Base-by-base conservation (phyloP, 2,329 filamentous ascomycete species). In the Aspergillus japonicus region DNA sequence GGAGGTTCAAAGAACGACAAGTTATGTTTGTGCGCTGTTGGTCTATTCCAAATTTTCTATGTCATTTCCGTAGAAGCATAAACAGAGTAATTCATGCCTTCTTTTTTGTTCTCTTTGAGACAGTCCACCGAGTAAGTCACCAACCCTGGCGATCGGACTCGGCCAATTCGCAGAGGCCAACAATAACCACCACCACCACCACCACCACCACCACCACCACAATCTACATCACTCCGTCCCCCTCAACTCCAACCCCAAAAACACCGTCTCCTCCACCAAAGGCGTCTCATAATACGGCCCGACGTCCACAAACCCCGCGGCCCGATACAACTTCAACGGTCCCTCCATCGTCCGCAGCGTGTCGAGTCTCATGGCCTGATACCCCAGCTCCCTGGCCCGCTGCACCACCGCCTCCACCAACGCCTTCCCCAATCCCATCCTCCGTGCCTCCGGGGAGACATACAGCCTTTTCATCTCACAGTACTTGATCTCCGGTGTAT, bases 391-490 rank as follows among this genome's bases (percentile, higher is more conserved):
- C 58, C 67, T 75, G 23, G 84, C 85, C 35, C 74, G 71, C 5
- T 69, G 68, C 5, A 87, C 66, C 3, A 81, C 76, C 0, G 68
- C 71, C 50, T 77, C 70, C 4, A 84, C 77, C 19, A 87, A 71
- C 3, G 73, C 72, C 54, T 75, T 77, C 1, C 84, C 83, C 1
- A 84, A 67, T 0, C 83, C 82, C 12, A 76, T 64, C 2, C 84
- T 81, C 24, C 84, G 78, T 1, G 78, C 78, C 47, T 73, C 66
- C 0, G 81, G 81, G 2, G 72, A 61, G 8, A 85, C 77, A 64
- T 84, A 87, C 0, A 87, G 73, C 1, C 85, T 77, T 68, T 87
- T 87, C 74, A 87, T 82, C 68, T 87, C 85, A 64, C 80, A 82
- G 64, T 61, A 69, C 21, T 50, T 53, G 14, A 60, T 6, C 31